Evolutionary conservation across 78 protist species (phyloP).

Genomic region (Neovahlkampfia damariscottae): DNA sequence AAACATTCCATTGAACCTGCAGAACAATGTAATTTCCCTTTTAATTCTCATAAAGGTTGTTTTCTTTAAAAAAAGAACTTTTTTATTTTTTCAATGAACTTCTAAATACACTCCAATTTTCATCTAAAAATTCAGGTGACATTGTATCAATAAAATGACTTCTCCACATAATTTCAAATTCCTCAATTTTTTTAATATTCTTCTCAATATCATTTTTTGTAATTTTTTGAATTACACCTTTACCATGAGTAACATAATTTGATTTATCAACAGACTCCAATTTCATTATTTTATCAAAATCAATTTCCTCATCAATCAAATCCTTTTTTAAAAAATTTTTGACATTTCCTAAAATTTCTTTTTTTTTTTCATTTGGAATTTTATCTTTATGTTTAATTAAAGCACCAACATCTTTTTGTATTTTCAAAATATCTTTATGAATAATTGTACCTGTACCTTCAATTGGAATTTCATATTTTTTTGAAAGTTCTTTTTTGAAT

Average conservation of each 20-base stretch:
- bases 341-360: not conserved
- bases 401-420: too few relatives aligned
- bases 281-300: not conserved
- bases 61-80: too few relatives aligned
- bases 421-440: too few relatives aligned
- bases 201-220: not conserved
- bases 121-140: not conserved
- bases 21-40: too few relatives aligned
- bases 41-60: too few relatives aligned
- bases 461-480: too few relatives aligned
- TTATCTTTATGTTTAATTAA: too few relatives aligned
- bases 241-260: not conserved
- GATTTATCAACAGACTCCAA: not conserved
- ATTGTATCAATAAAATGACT: not conserved
- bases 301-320: not conserved
- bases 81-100: not conserved
- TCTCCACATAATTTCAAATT: not conserved
- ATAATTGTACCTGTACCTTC: too few relatives aligned
- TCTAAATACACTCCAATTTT: not conserved
- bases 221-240: not conserved
- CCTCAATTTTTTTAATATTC: not conserved
- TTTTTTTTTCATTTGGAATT: too few relatives aligned
- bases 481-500: not conserved
- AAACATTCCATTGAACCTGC: too few relatives aligned
- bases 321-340: not conserved